phyloP scores from a whole-genome alignment of 2,329 filamentous ascomycete species.

The Cercospora citrullina region DNA sequence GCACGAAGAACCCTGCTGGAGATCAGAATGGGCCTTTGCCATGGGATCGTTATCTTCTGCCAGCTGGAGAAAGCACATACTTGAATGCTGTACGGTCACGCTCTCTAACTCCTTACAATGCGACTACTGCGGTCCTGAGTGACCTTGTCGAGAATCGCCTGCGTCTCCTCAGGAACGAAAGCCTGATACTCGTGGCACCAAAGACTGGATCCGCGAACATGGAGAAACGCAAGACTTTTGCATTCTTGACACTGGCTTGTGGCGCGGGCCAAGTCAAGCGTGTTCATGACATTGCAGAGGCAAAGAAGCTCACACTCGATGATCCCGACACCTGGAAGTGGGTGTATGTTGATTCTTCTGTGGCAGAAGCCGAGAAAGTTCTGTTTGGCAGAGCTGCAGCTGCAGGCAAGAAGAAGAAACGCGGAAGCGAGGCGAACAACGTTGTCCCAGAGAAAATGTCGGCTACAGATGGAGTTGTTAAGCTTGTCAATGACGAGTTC shows the following conservation, averaged over 20 bases:
- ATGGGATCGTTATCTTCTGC: constrained; percentile 81
- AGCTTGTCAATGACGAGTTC: constrained; percentile 78
- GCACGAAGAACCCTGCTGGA: constrained; percentile 21
- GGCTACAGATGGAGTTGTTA: constrained; percentile 54
- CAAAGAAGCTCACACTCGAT: constrained; percentile 58
- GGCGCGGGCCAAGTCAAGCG: constrained; percentile 68
- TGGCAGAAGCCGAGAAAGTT: constrained; percentile 55
- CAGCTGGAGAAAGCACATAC: constrained; percentile 75
- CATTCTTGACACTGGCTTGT: constrained; percentile 77
- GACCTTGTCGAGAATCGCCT: constrained; percentile 55
- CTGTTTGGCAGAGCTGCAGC: constrained; percentile 45
- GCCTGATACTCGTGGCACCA: constrained; percentile 70
- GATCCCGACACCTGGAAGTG: constrained; percentile 65
- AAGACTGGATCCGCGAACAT: constrained; percentile 56
- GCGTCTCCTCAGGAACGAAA: constrained; percentile 51
- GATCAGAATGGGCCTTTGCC: constrained; percentile 60
- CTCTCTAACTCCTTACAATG: constrained; percentile 60
- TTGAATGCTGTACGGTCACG: constrained; percentile 77
- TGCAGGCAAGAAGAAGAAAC: constrained; percentile 48
- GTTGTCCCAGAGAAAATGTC: constrained; percentile 32
- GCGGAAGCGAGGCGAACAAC: constrained; percentile 21
- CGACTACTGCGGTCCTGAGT: constrained; percentile 57
- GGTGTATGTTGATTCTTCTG: constrained; percentile 73
- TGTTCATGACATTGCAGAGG: constrained; percentile 66
- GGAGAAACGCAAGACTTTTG: constrained; percentile 68